Evolutionary conservation across 2,329 filamentous ascomycete species (phyloP), one percentile per base, ranked within the genome.

Genomic region (Talaromyces amestolkiae): DNA sequence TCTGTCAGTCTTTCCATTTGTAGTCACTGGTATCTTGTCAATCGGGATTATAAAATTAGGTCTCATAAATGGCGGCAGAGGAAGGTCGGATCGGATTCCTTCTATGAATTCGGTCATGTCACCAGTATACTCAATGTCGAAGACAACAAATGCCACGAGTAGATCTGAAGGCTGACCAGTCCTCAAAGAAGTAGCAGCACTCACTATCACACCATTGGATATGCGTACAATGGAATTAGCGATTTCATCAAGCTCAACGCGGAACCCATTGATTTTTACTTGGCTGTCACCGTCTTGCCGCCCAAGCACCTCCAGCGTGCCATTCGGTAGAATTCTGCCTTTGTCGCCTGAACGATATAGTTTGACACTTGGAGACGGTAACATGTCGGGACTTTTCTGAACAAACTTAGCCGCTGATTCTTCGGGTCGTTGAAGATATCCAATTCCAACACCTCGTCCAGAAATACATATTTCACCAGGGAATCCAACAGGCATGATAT

Each of bases 161-260:
- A 61, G n/a, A 11, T 41, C 3, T 7, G 5, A 31, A 13, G 8
- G 19, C 13, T 33, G 49, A n/a, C 17, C 17, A 17, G 5, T 11
- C 9, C 41, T 43, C 7, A 49, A 19, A 31, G 39, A 17, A 17
- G 10, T 27, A 2, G 24, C 58, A 3, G 58, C 58, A 19, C 31
- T 35, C 8, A 31, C 19, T n/a, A 61, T 33, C 3, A 7, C 17
- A 2, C 58, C 41, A 6, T 61, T 22, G 7, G 41, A 39, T 2
- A 75, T 69, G 2, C 77, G 33, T 47, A 81, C 73, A 11, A 65
- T 66, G 3, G 65, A 64, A 59, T 78, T 35, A 5, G 51, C 78
- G n/a, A 85, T 76, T 7, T 86, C 84, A 3, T 73, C 69, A 0
- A 86, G 70, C 15, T 86, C 83, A 27, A 85, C 77, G 0, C 74